Percentiles rank a stretch among this genome's conserved stretches.
Conservation (phyloP, 306 rosid genomes). For the Astragalus glycyphyllos region DNA sequence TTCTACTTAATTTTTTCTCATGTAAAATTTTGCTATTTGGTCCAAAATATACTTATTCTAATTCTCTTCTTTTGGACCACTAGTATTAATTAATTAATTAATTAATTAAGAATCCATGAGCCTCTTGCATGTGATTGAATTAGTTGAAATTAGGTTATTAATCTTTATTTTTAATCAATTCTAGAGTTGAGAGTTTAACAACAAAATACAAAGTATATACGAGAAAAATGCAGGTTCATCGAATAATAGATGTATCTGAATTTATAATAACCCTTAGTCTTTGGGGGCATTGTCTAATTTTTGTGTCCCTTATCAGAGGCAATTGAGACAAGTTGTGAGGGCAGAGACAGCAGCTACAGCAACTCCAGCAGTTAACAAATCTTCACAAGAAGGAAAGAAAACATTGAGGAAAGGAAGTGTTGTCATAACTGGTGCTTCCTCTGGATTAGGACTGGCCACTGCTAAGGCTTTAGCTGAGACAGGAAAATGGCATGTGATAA, state of each 20-base stretch:
- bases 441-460: slow-evolving; percentile 95
- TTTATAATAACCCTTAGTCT: background rate
- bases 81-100: no score
- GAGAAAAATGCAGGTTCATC: no score
- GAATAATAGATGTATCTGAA: no score
- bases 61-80: no score
- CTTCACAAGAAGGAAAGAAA: slow-evolving; percentile 82
- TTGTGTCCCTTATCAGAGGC: slow-evolving; percentile 52
- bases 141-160: slow-evolving; percentile 20
- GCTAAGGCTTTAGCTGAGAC: slow-evolving; percentile 97
- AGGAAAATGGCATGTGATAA: slow-evolving; percentile 93
- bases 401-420: slow-evolving; percentile 91
- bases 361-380: slow-evolving; percentile 64
- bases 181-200: slow-evolving; percentile 14
- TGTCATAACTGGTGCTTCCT: slow-evolving; percentile 90
- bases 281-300: slow-evolving; percentile 14
- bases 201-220: slow-evolving; percentile 24
- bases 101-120: background rate
- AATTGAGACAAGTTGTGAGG: slow-evolving; percentile 60
- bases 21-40: no score
- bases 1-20: slow-evolving; percentile 5
- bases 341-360: slow-evolving; percentile 71
- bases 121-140: background rate
- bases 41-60: no score
- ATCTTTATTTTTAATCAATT: background rate